Percentiles rank a stretch among this genome's conserved stretches.
Conservation (phyloP, 768 basidiomycete genomes). For the Exsudoporus frostii region DNA sequence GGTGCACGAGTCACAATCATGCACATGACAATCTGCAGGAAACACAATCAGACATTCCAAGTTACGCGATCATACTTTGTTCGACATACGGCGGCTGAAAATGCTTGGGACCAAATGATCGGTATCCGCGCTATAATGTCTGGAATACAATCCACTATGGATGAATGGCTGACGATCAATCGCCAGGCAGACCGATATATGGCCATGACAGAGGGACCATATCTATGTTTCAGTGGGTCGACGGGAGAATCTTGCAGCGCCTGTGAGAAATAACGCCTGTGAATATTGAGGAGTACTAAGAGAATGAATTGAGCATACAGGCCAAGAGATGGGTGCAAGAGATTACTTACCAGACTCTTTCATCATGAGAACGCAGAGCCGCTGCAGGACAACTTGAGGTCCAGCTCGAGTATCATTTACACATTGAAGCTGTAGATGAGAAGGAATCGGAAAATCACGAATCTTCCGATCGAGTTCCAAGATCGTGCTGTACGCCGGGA, state of each 20-base stretch:
- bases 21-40: conserved; percentile 54
- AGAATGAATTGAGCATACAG: neutral
- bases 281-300: conserved; percentile 61
- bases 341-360: conserved; percentile 49
- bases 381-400: conserved; percentile 35
- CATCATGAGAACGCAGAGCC: conserved; percentile 40
- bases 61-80: neutral
- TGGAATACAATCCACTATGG: conserved; percentile 41
- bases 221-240: conserved; percentile 59
- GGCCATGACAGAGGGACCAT: conserved; percentile 67
- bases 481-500: conserved; percentile 49
- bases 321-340: neutral
- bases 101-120: conserved; percentile 61
- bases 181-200: conserved; percentile 73
- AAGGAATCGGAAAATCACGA: conserved; percentile 56
- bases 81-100: conserved; percentile 59
- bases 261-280: conserved; percentile 65
- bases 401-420: conserved; percentile 14
- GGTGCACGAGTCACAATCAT: conserved; percentile 51
- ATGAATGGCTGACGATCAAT: conserved; percentile 47
- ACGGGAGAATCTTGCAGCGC: conserved; percentile 57
- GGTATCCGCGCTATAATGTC: conserved; percentile 44
- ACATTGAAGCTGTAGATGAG: conserved; percentile 39
- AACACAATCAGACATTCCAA: neutral
- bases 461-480: conserved; percentile 59